A percentile compares a stretch with the other conserved stretches of the same genome.
Evolutionary conservation across 1,284 basidiomycete genomes (phyloP).

Genomic region (Fomes fomentarius): DNA sequence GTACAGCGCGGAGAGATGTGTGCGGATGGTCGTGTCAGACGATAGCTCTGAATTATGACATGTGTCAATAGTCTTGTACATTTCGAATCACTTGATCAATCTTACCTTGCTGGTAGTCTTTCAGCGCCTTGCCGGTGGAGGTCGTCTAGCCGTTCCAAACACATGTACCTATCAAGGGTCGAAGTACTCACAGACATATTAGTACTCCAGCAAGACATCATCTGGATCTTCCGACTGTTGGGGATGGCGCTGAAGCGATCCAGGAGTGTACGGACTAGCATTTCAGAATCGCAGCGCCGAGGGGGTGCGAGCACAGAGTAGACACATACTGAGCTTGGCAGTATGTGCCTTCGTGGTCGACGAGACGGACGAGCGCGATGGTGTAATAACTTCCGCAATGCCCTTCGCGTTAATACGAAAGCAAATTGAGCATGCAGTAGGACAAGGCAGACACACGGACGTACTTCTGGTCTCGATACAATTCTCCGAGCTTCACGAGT

Average conservation of each 20-base stretch:
- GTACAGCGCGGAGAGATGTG: constrained; percentile 93
- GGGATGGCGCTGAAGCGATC: constrained; percentile 87
- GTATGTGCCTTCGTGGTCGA: constrained; percentile 98
- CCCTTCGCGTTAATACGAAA: constrained; percentile 85
- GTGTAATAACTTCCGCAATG: constrained; percentile 85
- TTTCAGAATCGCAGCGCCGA: constrained; percentile 5
- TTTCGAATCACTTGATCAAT: no score
- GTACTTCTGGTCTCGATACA: constrained; percentile 87
- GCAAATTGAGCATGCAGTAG: constrained; percentile 45
- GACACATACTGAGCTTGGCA: constrained; percentile 97
- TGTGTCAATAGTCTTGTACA: background rate
- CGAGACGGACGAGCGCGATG: constrained; percentile 90
- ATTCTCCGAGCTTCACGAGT: constrained; percentile 84
- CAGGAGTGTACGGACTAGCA: constrained; percentile 86
- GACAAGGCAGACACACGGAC: background rate
- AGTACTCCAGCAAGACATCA: constrained; percentile 88
- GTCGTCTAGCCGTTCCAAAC: constrained; percentile 93
- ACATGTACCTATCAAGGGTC: constrained; percentile 84
- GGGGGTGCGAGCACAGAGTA: constrained; percentile 71
- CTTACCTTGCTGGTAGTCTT: constrained; percentile 91
- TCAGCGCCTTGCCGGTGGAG: constrained; percentile 91
- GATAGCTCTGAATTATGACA: constrained; percentile 76
- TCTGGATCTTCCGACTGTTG: constrained; percentile 79
- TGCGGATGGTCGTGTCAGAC: constrained; percentile 91
- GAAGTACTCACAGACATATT: constrained; percentile 71